Conservation (phyloP, 495 filamentous ascomycete species). For the Daldinia childiae region DNA sequence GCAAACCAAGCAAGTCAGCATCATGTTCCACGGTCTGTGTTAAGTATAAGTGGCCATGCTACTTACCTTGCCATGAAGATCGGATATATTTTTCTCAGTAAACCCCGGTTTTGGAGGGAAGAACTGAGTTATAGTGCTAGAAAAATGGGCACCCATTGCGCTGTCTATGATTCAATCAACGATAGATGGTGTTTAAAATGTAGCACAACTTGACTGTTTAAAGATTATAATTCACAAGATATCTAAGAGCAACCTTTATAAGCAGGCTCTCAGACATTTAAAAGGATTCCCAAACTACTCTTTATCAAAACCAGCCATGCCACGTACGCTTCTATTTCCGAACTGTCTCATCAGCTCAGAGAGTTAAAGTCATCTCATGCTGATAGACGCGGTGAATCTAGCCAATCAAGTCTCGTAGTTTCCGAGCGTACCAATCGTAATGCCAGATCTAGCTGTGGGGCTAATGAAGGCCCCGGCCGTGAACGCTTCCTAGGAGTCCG, state of each 20-base stretch:
- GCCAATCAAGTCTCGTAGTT: slow-evolving; percentile 24
- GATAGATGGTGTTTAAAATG: background rate
- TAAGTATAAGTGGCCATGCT: background rate
- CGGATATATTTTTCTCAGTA: slow-evolving; percentile 40
- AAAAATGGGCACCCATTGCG: slow-evolving; percentile 28
- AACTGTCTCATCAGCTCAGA: background rate
- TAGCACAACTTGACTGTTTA: background rate
- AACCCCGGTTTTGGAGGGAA: slow-evolving; percentile 44
- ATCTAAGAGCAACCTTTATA: background rate
- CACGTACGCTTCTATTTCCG: background rate
- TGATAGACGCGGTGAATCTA: background rate
- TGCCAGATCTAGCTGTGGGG: background rate
- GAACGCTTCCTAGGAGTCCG: background rate
- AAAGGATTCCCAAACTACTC: background rate
- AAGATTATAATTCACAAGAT: background rate
- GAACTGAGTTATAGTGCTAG: slow-evolving; percentile 35
- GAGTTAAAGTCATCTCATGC: background rate
- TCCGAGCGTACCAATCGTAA: slow-evolving; percentile 24
- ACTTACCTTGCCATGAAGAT: slow-evolving; percentile 42
- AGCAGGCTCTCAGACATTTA: background rate
- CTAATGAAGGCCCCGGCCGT: background rate
- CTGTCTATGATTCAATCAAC: background rate
- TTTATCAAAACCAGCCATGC: background rate
- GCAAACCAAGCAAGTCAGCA: background rate
- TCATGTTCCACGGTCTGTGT: no score